Evolutionary conservation across 331 rosid genomes (phyloP), one percentile per base, ranked within the genome.

Genomic region (Spiraea crenata): DNA sequence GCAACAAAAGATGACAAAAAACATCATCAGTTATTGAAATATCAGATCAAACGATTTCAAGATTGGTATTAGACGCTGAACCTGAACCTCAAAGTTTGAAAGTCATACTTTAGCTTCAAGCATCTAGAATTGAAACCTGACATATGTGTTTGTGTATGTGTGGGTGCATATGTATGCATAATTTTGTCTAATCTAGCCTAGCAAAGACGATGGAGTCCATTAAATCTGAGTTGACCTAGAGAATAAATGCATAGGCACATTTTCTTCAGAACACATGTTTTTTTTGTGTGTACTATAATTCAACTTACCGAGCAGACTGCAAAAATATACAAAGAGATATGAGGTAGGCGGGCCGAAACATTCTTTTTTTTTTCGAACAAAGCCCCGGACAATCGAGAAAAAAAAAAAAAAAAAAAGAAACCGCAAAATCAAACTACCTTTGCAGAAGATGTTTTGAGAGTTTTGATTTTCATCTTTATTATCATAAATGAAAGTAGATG

Each of bases 301-400:
- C 51, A 76, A 83, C 85, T 69, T 88, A 88, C 96, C 90, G 70
- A 47, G 98, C 90, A 39, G 98, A 90, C 71, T 86, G 98, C 73
- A 90, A 63, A 75, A 92, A 86, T 79, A 88, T 86, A 80, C 91
- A 92, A 59, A 92, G 91, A 60, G 96, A 90, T 76, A 92, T 85
- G 83, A 92, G 85, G 84, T 85, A 88, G 74, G 87, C 93, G 74
- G 90, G 85, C 72, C 76, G 82, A 78, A 92, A 86, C 71, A 78
- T 85, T 60, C 93, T 88, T 65, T 82, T 92, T 85, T 88, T 90
- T 82, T 76, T 88, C 78, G 88, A 86, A 90, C 96, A 80, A 92
- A 92, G 77, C 96, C 90, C 96, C 90, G 88, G 77, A 76, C 61
- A 73, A 84, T 63, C 45, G 16, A 72, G 60, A n/a, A n/a, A n/a